These are phyloP conservation scores for Taphrina deformans DNA, from an alignment of 1,139 yeast species.

Conservation along the genomic window DNA sequence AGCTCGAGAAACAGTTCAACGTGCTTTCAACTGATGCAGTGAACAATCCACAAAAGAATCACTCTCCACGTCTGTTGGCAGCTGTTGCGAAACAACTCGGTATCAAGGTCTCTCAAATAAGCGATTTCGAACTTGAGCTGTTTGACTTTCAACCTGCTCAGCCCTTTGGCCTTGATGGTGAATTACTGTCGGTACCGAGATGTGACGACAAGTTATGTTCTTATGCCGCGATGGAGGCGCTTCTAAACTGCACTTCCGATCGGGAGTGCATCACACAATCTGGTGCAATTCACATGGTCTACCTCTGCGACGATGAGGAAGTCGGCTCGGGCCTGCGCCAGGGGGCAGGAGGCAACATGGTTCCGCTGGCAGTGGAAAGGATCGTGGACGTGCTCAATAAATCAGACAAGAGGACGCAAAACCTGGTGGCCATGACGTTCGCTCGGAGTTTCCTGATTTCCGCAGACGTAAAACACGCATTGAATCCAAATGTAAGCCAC, in stretches of 20 bases:
- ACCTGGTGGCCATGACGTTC: conserved; percentile 44
- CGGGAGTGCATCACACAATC: conserved; percentile 64
- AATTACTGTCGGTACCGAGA: conserved; percentile 87
- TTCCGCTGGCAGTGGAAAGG: conserved; percentile 73
- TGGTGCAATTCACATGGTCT: conserved; percentile 58
- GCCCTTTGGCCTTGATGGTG: conserved; percentile 85
- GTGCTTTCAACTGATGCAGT: conserved; percentile 3
- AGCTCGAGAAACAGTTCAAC: conserved; percentile 21
- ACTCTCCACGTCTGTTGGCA: conserved; percentile 69
- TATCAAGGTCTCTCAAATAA: conserved; percentile 55
- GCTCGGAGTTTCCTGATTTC: conserved; percentile 81
- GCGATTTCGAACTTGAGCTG: conserved; percentile 81
- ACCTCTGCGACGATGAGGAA: conserved; percentile 91
- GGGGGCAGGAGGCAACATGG: conserved; percentile 89
- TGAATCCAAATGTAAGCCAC: conserved; percentile 69
- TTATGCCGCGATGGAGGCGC: conserved; percentile 71
- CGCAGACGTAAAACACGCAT: conserved; percentile 94
- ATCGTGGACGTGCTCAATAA: conserved; percentile 57
- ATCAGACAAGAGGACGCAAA: conserved; percentile 51
- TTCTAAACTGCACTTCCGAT: conserved; percentile 50
- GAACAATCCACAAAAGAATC: conserved; percentile 54
- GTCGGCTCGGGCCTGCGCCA: conserved; percentile 87
- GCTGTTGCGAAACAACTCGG: conserved; percentile 66
- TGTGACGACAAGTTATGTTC: conserved; percentile 91
- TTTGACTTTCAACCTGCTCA: conserved; percentile 82